Base-by-base conservation (phyloP, 2,329 filamentous ascomycete genomes). In the Amesomyces nigricolor region DNA sequence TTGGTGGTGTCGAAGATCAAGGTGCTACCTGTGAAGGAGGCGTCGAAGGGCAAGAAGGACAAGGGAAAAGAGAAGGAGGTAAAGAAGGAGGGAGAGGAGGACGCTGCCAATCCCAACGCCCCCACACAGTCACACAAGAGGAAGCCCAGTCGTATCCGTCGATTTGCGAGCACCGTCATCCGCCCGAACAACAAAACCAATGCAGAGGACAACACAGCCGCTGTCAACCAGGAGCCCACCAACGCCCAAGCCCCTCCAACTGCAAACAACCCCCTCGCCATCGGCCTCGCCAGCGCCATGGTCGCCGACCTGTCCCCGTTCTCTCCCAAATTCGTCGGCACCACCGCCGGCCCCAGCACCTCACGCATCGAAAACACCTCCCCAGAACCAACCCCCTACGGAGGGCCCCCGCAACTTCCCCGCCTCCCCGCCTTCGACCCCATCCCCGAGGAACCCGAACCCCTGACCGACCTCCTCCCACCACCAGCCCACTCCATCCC, bases 1-100 rank as follows among this genome's bases (percentile, higher is more conserved):
- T 67, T 76, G 10, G 61, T 76, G 7, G 67, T 65, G 7, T 56
- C 57, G 37, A 66, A 64, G 53, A 51, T 66, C 43, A 64, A 57
- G 40, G 43, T 47, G 5, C 49, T 47, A 11, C 52, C 58, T 22
- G 47, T 47, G 14, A 54, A 58, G 17, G 47, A 17, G 14, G 61
- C 57, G 29, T 26, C 6, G 58, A 60, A 3, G 32, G 54, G 17
- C 55, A 59, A 26, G 47, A 65, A 64, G 47, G 43, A 40, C 38
- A 57, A 59, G 32, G 56, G 57, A 13, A 59, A 56, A 42, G 54
- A 58, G 8, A 59, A 56, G n/a, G 51, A 51, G 1, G 61, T 61
- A 11, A 54, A 59, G 10, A 50, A 47, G 5, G 51, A 39, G 7
- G n/a, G 22, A 7, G 57, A 47, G 17, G 54, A 47, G 42, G 35